Conservation (phyloP, 2,329 filamentous ascomycete genomes). For the Epichloe sibirici region DNA sequence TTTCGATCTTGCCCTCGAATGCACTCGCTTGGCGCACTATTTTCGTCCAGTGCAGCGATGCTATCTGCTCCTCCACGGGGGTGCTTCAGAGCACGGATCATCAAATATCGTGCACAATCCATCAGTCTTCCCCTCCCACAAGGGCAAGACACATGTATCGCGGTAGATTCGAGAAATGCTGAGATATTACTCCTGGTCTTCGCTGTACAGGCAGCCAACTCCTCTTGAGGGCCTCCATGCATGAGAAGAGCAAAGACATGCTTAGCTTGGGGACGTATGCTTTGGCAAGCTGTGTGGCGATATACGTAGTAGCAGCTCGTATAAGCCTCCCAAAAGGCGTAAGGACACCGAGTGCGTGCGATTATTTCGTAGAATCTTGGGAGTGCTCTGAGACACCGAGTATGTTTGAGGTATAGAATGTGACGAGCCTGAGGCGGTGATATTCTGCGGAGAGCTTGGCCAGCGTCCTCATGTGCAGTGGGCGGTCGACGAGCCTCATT, state of each 20-base stretch:
- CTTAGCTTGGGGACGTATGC: constrained; percentile 40
- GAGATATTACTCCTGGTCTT: constrained; percentile 48
- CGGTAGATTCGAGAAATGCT: constrained; percentile 56
- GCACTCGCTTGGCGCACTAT: constrained; percentile 20
- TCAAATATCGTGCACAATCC: constrained; percentile 42
- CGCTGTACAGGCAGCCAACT: constrained; percentile 53
- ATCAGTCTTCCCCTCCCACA: constrained; percentile 61
- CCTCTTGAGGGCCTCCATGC: constrained; percentile 54
- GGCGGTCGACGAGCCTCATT: constrained; percentile 39
- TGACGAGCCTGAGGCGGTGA: constrained; percentile 42
- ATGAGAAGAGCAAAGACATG: constrained; percentile 38
- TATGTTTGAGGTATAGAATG: constrained; percentile 39
- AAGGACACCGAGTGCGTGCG: constrained; percentile 16
- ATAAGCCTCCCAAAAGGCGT: constrained; percentile 22
- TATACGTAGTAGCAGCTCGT: constrained; percentile 33
- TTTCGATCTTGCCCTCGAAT: constrained; percentile 14
- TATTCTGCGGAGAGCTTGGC: constrained; percentile 44
- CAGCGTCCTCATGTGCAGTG: constrained; percentile 46
- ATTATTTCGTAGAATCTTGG: not conserved
- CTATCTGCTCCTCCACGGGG: constrained; percentile 23
- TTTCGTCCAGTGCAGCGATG: constrained; percentile 29
- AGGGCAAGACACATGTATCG: constrained; percentile 50
- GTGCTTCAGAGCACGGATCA: constrained; percentile 33
- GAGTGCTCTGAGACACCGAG: constrained; percentile 42
- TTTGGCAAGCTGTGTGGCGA: constrained; percentile 49